Percentiles rank a stretch among this genome's conserved stretches.
Evolutionary conservation across 139 green algal genomes (phyloP).

Genomic region (Chlorella sorokiniana): DNA sequence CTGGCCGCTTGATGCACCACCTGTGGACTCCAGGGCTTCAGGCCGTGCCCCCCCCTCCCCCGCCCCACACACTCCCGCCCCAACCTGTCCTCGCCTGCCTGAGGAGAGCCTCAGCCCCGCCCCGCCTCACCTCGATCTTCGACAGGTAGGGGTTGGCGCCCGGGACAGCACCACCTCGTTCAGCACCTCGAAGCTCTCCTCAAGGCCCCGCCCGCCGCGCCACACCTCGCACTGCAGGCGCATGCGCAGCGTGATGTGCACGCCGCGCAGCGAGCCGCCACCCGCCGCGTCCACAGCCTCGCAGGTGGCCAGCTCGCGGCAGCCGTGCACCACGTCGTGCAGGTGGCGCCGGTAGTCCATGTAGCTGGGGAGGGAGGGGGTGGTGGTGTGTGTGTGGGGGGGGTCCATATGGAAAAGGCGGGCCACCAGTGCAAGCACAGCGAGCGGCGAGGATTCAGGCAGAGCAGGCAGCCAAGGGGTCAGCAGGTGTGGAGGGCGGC

Average conservation of each 20-base stretch:
- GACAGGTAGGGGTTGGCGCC: slow-evolving; percentile 88
- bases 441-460: too few relatives aligned
- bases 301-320: slow-evolving; percentile 40
- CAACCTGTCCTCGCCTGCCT: too few relatives aligned
- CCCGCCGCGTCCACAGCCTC: slow-evolving; percentile 1
- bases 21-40: too few relatives aligned
- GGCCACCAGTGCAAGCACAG: too few relatives aligned
- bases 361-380: slow-evolving; percentile 19
- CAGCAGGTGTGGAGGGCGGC: background rate
- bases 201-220: slow-evolving; percentile 7
- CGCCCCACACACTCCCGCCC: too few relatives aligned
- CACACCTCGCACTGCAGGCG: slow-evolving; percentile 84
- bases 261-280: slow-evolving; percentile 55
- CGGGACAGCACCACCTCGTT: slow-evolving; percentile 98
- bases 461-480: too few relatives aligned
- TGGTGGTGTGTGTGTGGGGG: background rate
- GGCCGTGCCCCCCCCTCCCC: too few relatives aligned
- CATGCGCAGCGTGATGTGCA: slow-evolving; percentile 98
- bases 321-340: slow-evolving; percentile 80
- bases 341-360: slow-evolving; percentile 77
- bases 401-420: too few relatives aligned
- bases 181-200: slow-evolving; percentile 72
- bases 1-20: too few relatives aligned
- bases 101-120: too few relatives aligned
- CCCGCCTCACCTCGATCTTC: slow-evolving; percentile 87